These are phyloP conservation scores for Corynespora cassiicola DNA, from an alignment of 2,329 filamentous ascomycete genomes.

Conservation along the genomic window DNA sequence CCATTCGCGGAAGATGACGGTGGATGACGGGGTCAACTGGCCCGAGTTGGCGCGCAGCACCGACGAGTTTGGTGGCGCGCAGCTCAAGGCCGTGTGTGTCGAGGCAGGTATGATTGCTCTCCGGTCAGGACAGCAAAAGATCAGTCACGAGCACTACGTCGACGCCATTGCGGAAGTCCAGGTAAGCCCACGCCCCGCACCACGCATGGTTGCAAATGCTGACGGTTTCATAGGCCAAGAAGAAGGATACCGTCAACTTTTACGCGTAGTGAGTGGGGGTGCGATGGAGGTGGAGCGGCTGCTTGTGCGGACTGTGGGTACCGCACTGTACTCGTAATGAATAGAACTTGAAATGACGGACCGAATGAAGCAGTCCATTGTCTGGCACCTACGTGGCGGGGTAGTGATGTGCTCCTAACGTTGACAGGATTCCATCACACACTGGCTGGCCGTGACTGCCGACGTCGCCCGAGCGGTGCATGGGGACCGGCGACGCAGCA, in stretches of 20 bases:
- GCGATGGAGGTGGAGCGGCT: slow-evolving; percentile 19
- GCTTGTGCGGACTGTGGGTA: slow-evolving; percentile 25
- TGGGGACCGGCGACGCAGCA: no score
- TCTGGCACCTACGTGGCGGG: no score
- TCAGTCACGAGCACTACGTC: slow-evolving; percentile 97
- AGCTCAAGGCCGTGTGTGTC: slow-evolving; percentile 97
- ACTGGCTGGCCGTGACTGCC: slow-evolving; percentile 10
- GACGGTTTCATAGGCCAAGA: slow-evolving; percentile 64
- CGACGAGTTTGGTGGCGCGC: slow-evolving; percentile 96
- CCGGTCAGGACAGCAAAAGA: slow-evolving; percentile 92
- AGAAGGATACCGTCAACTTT: slow-evolving; percentile 75
- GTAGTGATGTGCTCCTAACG: slow-evolving; percentile 1
- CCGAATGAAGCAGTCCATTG: no score
- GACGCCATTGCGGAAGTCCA: slow-evolving; percentile 97
- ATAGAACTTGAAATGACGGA: slow-evolving; percentile 32
- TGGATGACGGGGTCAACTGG: slow-evolving; percentile 94
- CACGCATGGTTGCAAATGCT: slow-evolving; percentile 6
- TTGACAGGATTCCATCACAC: slow-evolving; percentile 2
- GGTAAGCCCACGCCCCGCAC: slow-evolving; percentile 38
- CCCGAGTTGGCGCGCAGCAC: slow-evolving; percentile 93
- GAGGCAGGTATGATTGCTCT: slow-evolving; percentile 99
- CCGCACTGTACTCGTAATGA: slow-evolving; percentile 40
- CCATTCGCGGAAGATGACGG: slow-evolving; percentile 97
- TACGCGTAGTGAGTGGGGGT: slow-evolving; percentile 41
- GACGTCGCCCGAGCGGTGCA: slow-evolving; percentile 24